phyloP scores from a whole-genome alignment of 805 yeast species.

The Kregervanrija delftensis region DNA sequence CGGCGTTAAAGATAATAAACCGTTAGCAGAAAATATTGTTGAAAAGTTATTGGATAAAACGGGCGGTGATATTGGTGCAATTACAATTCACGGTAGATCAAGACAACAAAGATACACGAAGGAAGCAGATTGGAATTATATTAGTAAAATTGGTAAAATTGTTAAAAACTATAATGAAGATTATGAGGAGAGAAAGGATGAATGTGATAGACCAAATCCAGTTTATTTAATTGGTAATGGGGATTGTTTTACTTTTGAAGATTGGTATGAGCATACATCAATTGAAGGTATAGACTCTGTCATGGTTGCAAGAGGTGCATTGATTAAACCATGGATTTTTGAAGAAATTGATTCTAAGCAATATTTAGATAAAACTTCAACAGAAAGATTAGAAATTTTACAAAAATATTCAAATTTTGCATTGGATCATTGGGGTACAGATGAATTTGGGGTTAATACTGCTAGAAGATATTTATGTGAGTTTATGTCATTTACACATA shows the following conservation, averaged over 20 bases:
- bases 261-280: constrained; percentile 70
- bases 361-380: constrained; percentile 82
- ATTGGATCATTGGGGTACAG: constrained; percentile 96
- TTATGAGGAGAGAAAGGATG: constrained; percentile 54
- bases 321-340: constrained; percentile 97
- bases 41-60: constrained; percentile 59
- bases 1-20: constrained; percentile 79
- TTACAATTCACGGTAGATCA: constrained; percentile 93
- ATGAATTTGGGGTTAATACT: constrained; percentile 84
- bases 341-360: constrained; percentile 91
- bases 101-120: constrained; percentile 92
- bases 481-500: constrained; percentile 85
- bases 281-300: constrained; percentile 79
- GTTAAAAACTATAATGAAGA: constrained; percentile 54
- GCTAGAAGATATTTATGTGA: constrained; percentile 92
- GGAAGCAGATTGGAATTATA: constrained; percentile 90
- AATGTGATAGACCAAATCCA: constrained; percentile 43
- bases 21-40: constrained; percentile 78
- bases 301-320: constrained; percentile 97
- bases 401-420: constrained; percentile 70
- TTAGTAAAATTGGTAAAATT: constrained; percentile 62
- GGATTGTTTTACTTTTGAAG: constrained; percentile 79
- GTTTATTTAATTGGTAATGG: constrained; percentile 93
- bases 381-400: constrained; percentile 77
- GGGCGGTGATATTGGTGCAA: constrained; percentile 71